Conservation (phyloP, 805 yeast genomes). For the Yamadazyma phyllophila region DNA sequence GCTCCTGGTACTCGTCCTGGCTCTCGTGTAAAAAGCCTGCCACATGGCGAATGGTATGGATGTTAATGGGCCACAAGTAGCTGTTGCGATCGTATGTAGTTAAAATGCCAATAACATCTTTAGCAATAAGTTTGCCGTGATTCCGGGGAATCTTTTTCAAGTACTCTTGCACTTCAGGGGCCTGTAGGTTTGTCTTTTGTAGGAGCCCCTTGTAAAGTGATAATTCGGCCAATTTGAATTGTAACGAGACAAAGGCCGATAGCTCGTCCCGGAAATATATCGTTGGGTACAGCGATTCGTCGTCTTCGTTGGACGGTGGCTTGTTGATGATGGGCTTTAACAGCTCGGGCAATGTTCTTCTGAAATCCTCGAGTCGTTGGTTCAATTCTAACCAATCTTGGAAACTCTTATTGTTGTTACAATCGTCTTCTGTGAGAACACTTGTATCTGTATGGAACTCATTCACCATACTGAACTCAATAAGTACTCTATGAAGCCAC, state of each 20-base stretch:
- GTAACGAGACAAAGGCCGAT: constrained; percentile 31
- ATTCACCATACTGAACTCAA: constrained; percentile 26
- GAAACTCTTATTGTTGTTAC: constrained; percentile 21
- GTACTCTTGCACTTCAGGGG: constrained; percentile 19
- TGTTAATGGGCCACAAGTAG: constrained; percentile 33
- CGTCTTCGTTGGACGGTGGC: constrained; percentile 20
- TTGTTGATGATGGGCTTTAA: constrained; percentile 33
- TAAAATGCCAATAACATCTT: constrained; percentile 38
- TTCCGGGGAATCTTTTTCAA: constrained; percentile 23
- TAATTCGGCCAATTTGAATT: constrained; percentile 28
- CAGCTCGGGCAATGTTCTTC: constrained; percentile 24
- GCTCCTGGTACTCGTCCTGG: constrained; percentile 16
- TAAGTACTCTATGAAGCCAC: constrained; percentile 35
- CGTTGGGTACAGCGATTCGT: constrained; percentile 23
- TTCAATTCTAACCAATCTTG: constrained; percentile 29
- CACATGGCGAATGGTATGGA: constrained; percentile 32
- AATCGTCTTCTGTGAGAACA: constrained; percentile 28
- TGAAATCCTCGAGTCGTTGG: constrained; percentile 26
- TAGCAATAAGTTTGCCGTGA: constrained; percentile 26
- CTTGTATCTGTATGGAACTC: constrained; percentile 26
- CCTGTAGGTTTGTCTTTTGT: constrained; percentile 16
- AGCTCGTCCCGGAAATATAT: constrained; percentile 36
- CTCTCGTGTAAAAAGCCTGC: constrained; percentile 24
- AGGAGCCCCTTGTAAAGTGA: constrained; percentile 28
- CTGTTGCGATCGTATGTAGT: constrained; percentile 34